Conservation (phyloP, 2,329 filamentous ascomycete species). For the Pseudogymnoascus sp. region DNA sequence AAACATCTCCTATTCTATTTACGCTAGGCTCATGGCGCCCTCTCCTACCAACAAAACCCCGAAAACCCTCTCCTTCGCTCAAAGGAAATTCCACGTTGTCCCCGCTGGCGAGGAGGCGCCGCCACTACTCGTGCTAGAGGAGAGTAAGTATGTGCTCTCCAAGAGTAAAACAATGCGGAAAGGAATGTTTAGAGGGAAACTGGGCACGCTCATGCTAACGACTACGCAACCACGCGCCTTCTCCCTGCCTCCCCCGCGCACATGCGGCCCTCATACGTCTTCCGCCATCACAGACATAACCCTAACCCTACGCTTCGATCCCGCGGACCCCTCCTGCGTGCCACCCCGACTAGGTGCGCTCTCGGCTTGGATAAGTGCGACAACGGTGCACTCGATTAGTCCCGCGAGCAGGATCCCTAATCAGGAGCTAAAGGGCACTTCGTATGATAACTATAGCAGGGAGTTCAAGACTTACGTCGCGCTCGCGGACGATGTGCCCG, state of each 20-base stretch:
- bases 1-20: slow-evolving; percentile 25
- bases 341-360: background rate
- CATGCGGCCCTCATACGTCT: background rate
- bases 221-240: slow-evolving; percentile 24
- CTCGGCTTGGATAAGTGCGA: background rate
- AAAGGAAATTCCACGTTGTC: slow-evolving; percentile 23
- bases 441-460: background rate
- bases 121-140: slow-evolving; percentile 22
- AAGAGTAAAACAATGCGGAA: slow-evolving; percentile 27
- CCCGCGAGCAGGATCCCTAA: background rate
- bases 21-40: slow-evolving; percentile 20
- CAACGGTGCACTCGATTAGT: background rate
- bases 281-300: background rate
- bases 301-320: background rate
- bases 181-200: slow-evolving; percentile 28
- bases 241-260: background rate
- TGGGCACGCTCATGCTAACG: slow-evolving; percentile 27
- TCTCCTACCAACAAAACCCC: background rate
- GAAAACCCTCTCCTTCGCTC: background rate
- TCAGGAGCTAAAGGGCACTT: background rate
- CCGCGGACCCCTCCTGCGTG: background rate
- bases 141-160: slow-evolving; percentile 21
- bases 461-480: background rate
- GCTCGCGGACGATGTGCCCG: background rate
- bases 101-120: slow-evolving; percentile 25